Base-by-base conservation (phyloP, 2,329 filamentous ascomycete species). In the Davidsoniella virescens region DNA sequence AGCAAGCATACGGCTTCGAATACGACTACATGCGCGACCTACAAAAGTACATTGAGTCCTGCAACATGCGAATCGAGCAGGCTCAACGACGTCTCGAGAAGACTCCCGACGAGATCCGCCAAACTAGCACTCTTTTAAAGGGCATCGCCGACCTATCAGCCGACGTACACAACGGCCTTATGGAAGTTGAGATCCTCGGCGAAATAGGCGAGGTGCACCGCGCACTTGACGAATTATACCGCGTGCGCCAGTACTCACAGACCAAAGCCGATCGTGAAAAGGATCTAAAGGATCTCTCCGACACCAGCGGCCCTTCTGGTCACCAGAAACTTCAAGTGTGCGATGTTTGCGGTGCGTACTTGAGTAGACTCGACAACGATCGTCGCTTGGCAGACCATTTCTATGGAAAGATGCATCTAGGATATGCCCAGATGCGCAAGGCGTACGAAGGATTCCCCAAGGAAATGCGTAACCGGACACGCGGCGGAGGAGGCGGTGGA, bases 251-350 rank as follows among this genome's bases (percentile, higher is more conserved):
- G 58, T 82, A 86, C 42, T 83, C 85, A 60, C 76, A 85, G 56
- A 76, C 82, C 57, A 94, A 94, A 65, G 75, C 81, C 54, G 86
- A 92, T 54, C 78, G 79, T 55, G 88, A 95, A 67, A 77, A 82
- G 54, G 90, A 96, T 61, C 74, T 98, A 53, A 94, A 94, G 65
- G 80, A 83, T 2, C 73, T 98, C 20, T 84, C 84, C 50, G 92
- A 98, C 66, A 96, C 90, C 0, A 86, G 82, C 23, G 92, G 92
- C 0, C 92, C 92, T 0, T 87, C 81, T 0, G 92, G 92, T 16
- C 92, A 98, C 65, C 92, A 98, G 70, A 98, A 98, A 65, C 72
- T 98, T 39, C 92, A 98, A 64, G 92, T 98, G 44, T 98, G 92
- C 72, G 92, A 98, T 65, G 92, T 96, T 1, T 98, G 92, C 64